Base-by-base conservation (phyloP, 1,139 yeast genomes). In the Candida tropicalis region DNA sequence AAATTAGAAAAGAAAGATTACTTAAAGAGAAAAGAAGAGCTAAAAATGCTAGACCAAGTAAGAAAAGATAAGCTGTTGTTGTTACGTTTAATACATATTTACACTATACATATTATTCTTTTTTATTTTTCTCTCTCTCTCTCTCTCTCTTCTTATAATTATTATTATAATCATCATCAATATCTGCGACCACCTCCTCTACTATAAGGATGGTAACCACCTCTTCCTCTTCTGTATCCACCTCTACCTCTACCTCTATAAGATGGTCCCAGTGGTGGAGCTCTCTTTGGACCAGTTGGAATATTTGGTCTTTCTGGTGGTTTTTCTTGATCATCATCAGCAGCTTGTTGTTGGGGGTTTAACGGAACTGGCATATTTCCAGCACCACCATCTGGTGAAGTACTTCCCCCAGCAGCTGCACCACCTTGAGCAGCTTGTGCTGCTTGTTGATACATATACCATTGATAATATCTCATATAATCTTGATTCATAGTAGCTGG, bases 401-500 rank as follows among this genome's bases (percentile, higher is more conserved):
- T 59, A 20, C 48, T 16, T 2, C 39, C 31, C 15, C 54, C 32
- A 28, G 53, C 55, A n/a, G 40, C 36, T 25, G 44, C 26, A 40
- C 44, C 35, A 25, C 43, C 47, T n/a, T 39, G 45, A 4, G 58
- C 59, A 23, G 60, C 56, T 25, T 48, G 55, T 10, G 45, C 52
- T 35, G 57, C 57, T 63, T 81, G 78, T 57, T 81, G 85, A 45
- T 69, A 73, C 77, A 82, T 79, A 59, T 86, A 87, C 76, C 77
- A 73, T 54, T 84, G 87, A 64, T 84, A 91, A 89, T 87, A 82
- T 60, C 84, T 79, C 63, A 82, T 89, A 63, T 90, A 91, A 57
- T 88, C 96, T 42, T 84, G 83, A 88, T 88, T 84, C 78, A 86
- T 83, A n/a, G 35, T 36, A 51, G 87, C 88, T 4, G 95, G 93